phyloP scores from a whole-genome alignment of 2,329 filamentous ascomycete species.

The Pestalotiopsis sp. region DNA sequence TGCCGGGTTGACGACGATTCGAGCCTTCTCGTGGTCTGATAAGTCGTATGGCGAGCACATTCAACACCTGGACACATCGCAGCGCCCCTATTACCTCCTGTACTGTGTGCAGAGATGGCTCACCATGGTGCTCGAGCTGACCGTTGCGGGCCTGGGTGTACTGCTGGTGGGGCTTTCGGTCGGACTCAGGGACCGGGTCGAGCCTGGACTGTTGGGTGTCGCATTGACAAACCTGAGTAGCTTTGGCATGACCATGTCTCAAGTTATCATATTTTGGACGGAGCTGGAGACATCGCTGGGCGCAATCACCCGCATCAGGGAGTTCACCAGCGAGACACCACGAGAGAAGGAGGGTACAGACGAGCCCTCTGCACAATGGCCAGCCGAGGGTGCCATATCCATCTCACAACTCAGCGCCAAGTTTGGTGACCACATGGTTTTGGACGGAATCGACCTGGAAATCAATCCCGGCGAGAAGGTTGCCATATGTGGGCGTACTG shows the following conservation, averaged over 20 bases:
- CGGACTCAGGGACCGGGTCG: neutral
- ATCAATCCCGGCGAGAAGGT: constrained; percentile 6
- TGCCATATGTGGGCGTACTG: constrained; percentile 4
- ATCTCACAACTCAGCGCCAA: constrained; percentile 6
- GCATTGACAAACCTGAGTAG: constrained; percentile 3
- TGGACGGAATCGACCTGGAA: constrained; percentile 1
- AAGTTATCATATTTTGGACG: constrained; percentile 8
- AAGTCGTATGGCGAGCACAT: constrained; percentile 7
- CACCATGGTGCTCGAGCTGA: constrained; percentile 6
- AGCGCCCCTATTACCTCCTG: constrained; percentile 6
- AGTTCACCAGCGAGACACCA: constrained; percentile 2
- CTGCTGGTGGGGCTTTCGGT: constrained; percentile 6
- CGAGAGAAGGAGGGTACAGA: constrained; percentile 3
- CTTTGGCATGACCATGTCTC: constrained; percentile 8
- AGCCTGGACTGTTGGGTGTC: constrained; percentile 7
- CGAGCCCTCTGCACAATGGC: neutral
- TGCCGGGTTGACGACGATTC: constrained; percentile 6
- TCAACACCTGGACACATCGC: constrained; percentile 7
- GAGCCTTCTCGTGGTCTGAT: neutral
- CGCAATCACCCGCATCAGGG: constrained; percentile 8
- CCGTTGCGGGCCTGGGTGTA: constrained; percentile 3
- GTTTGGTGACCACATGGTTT: neutral
- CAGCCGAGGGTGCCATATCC: neutral
- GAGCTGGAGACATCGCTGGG: constrained; percentile 12
- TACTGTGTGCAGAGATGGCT: constrained; percentile 11